phyloP scores from a whole-genome alignment of 2,329 filamentous ascomycete genomes.

The Fusarium hainanense region DNA sequence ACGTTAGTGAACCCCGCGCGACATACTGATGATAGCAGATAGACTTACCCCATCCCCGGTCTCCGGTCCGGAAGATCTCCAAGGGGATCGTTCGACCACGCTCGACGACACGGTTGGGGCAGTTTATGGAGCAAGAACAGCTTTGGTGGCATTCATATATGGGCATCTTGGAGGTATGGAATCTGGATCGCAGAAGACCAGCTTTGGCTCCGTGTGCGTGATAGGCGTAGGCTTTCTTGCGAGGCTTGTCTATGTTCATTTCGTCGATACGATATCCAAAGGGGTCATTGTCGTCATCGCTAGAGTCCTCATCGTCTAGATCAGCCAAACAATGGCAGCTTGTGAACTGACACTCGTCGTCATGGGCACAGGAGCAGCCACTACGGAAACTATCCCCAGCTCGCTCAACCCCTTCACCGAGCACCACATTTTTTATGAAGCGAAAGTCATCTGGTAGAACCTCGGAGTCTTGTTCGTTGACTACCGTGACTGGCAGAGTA shows the following conservation, averaged over 20 bases:
- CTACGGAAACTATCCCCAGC: slow-evolving; percentile 71
- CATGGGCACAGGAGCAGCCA: slow-evolving; percentile 74
- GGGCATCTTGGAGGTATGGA: slow-evolving; percentile 66
- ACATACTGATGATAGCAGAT: background rate
- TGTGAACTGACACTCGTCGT: slow-evolving; percentile 73
- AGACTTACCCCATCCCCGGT: slow-evolving; percentile 78
- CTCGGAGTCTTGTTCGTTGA: slow-evolving; percentile 70
- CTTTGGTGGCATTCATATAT: slow-evolving; percentile 85
- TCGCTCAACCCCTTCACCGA: slow-evolving; percentile 68
- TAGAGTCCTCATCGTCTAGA: slow-evolving; percentile 63
- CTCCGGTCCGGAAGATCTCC: slow-evolving; percentile 78
- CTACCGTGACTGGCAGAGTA: slow-evolving; percentile 67
- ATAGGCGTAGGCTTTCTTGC: slow-evolving; percentile 69
- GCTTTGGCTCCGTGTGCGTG: slow-evolving; percentile 64
- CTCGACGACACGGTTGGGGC: slow-evolving; percentile 82
- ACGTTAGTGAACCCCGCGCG: background rate
- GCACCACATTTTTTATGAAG: slow-evolving; percentile 73
- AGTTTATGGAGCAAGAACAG: slow-evolving; percentile 72
- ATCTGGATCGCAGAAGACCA: slow-evolving; percentile 63
- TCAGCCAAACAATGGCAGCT: slow-evolving; percentile 77
- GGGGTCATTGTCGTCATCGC: slow-evolving; percentile 54
- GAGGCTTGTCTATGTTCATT: slow-evolving; percentile 30
- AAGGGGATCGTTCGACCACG: slow-evolving; percentile 76
- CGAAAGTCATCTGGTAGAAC: slow-evolving; percentile 71
- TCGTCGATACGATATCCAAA: slow-evolving; percentile 37